phyloP scores from a whole-genome alignment of 352 stramenopile species.

The Globisporangium uncinulatum region DNA sequence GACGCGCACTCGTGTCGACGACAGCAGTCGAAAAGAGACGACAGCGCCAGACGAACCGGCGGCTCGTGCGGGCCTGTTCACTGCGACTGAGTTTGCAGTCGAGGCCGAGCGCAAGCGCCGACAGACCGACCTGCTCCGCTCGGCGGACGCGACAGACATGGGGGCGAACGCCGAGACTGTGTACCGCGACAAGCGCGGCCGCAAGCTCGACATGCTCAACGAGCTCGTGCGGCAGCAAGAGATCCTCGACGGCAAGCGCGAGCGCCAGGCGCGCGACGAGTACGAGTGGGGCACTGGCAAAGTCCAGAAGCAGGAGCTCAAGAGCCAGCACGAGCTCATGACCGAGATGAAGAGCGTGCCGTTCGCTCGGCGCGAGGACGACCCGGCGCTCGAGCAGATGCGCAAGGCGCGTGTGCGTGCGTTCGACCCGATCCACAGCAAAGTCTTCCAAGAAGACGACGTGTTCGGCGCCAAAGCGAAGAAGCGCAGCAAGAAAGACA shows the following conservation, averaged over 20 bases:
- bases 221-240: slow-evolving; percentile 81
- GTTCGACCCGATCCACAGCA: slow-evolving; percentile 79
- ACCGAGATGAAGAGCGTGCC: slow-evolving; percentile 59
- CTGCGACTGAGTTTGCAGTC: slow-evolving; percentile 53
- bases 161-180: slow-evolving; percentile 75
- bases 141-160: slow-evolving; percentile 52
- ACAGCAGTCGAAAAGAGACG: too few relatives aligned
- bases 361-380: slow-evolving; percentile 65
- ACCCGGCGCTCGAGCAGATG: slow-evolving; percentile 61
- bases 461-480: slow-evolving; percentile 29
- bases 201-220: slow-evolving; percentile 84
- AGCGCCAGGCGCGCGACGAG: slow-evolving; percentile 70
- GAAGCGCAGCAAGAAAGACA: slow-evolving; percentile 42
- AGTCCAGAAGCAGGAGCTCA: slow-evolving; percentile 69
- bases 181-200: slow-evolving; percentile 78
- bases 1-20: background rate
- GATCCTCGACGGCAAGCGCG: slow-evolving; percentile 65
- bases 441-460: slow-evolving; percentile 59
- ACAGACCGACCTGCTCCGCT: slow-evolving; percentile 45
- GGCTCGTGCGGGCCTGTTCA: slow-evolving; percentile 53
- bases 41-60: slow-evolving; percentile 8
- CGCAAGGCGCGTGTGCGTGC: slow-evolving; percentile 50
- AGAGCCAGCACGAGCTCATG: slow-evolving; percentile 49
- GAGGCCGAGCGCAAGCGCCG: slow-evolving; percentile 47
- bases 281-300: slow-evolving; percentile 83